phyloP scores from a whole-genome alignment of 1,284 basidiomycete genomes.

The Cerioporus squamosus region DNA sequence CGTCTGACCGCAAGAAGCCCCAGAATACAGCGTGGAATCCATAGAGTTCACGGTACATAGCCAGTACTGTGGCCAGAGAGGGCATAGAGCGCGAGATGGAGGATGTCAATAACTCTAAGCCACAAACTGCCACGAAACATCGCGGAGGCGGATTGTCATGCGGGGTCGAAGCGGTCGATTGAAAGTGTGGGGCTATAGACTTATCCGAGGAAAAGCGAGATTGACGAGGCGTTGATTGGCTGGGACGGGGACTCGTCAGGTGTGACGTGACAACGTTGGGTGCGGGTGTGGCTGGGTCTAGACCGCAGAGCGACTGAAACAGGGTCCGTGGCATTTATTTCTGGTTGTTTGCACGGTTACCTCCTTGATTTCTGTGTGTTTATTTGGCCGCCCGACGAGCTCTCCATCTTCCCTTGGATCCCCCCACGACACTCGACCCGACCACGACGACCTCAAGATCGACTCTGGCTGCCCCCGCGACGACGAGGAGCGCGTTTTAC shows the following conservation, averaged over 20 bases:
- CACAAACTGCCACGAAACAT: too few species aligned
- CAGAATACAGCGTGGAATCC: too few species aligned
- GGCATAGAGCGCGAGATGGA: too few species aligned
- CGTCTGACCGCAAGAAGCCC: not conserved
- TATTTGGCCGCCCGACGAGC: slow-evolving; percentile 7
- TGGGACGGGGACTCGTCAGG: too few species aligned
- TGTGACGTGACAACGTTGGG: not conserved
- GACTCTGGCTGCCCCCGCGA: slow-evolving; percentile 8
- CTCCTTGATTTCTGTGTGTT: slow-evolving; percentile 16
- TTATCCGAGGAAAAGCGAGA: not conserved
- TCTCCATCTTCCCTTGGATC: slow-evolving; percentile 4
- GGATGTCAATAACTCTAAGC: too few species aligned
- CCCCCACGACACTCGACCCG: slow-evolving; percentile 17
- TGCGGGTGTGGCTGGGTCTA: slow-evolving; percentile 3
- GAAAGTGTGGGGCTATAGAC: not conserved
- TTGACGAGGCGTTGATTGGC: not conserved
- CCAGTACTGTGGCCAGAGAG: too few species aligned
- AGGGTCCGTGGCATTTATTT: slow-evolving; percentile 10
- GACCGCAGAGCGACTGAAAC: slow-evolving; percentile 17
- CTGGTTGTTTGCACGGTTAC: slow-evolving; percentile 12
- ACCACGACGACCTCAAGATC: slow-evolving; percentile 14
- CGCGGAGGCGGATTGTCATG: not conserved
- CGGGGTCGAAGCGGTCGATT: too few species aligned
- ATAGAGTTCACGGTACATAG: too few species aligned
- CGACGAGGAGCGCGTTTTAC: slow-evolving; percentile 21